Base-by-base conservation (phyloP, 2,329 filamentous ascomycete species). In the Talaromyces sp. region DNA sequence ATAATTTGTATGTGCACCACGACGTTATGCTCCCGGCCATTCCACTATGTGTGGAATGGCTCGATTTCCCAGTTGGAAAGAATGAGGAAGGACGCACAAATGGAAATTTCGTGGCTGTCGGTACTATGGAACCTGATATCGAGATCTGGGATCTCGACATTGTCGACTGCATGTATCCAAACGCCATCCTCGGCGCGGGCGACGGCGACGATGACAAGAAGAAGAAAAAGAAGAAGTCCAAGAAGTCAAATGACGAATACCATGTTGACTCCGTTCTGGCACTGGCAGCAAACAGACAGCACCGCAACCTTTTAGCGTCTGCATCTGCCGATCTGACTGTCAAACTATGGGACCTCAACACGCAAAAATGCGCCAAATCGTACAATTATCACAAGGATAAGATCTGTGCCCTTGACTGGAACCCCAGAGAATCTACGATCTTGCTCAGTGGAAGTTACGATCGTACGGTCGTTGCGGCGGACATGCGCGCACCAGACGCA, bases 11-110 rank as follows among this genome's bases (percentile, higher is more conserved):
- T 78, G 94, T 99, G 27, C 95, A 99, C 81, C 95, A 99, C 85
- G 95, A 99, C 79, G 96, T 99, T 72, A 98, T 99, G 94, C 86
- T 99, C 64, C 95, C 95, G 37, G 94, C 94, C 27, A 97, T 99
- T 74, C 95, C 95, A 11, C 87, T 99, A 7, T 95, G 92, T 73
- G 86, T 98, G 47, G 95, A 99, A 81, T 99, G 95, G 95, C 81
- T 99, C 52, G 92, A 97, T 76, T 85, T 97, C 64, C 90, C 92
- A n/a, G 92, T 97, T 41, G 89, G 90, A 69, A 92, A 92, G 76
- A 79, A 84, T 11, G 80, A 84, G 5, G 85, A 86, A 49, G 86
- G 86, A 67, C 87, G 90, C 68, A 84, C 86, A 27, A 86, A 84
- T 59, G 95, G 91, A 64, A 99, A 97, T 81, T 97, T 94, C 71